Evolutionary conservation across 2,329 filamentous ascomycete species (phyloP).

Genomic region (Ilyonectria destructans): DNA sequence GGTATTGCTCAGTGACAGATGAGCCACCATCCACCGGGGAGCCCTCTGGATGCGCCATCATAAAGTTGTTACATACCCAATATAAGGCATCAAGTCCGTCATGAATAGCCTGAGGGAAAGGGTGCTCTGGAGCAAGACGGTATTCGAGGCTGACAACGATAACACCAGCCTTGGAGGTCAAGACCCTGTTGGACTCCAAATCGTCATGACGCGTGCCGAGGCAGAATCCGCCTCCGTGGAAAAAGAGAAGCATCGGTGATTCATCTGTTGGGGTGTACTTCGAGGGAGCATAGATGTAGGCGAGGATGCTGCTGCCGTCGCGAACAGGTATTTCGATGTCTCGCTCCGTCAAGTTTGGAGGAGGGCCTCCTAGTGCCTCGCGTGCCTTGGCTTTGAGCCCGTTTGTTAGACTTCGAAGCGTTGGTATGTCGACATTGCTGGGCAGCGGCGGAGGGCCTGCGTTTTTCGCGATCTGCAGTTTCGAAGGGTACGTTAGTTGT

Average conservation of each 20-base stretch:
- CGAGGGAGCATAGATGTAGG: not conserved
- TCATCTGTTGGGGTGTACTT: slow-evolving; percentile 5
- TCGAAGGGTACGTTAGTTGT: slow-evolving; percentile 4
- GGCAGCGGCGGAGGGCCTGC: not conserved
- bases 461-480: slow-evolving; percentile 3
- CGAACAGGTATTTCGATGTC: slow-evolving; percentile 2
- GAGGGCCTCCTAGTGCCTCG: not conserved
- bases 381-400: not conserved
- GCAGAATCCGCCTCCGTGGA: slow-evolving; percentile 18
- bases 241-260: slow-evolving; percentile 8
- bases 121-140: slow-evolving; percentile 20
- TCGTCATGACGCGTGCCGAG: slow-evolving; percentile 15
- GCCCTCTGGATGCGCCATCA: not conserved
- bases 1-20: not conserved
- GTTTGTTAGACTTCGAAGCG: not conserved
- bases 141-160: slow-evolving; percentile 20
- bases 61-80: slow-evolving; percentile 6
- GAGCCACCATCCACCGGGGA: not conserved
- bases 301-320: not conserved
- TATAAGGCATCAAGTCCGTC: slow-evolving; percentile 11
- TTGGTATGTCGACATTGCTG: slow-evolving; percentile 3
- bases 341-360: not conserved
- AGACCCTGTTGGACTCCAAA: slow-evolving; percentile 8
- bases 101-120: slow-evolving; percentile 13
- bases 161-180: not conserved